phyloP scores from a whole-genome alignment of 2,329 filamentous ascomycete species.

The Sporothrix pallida region DNA sequence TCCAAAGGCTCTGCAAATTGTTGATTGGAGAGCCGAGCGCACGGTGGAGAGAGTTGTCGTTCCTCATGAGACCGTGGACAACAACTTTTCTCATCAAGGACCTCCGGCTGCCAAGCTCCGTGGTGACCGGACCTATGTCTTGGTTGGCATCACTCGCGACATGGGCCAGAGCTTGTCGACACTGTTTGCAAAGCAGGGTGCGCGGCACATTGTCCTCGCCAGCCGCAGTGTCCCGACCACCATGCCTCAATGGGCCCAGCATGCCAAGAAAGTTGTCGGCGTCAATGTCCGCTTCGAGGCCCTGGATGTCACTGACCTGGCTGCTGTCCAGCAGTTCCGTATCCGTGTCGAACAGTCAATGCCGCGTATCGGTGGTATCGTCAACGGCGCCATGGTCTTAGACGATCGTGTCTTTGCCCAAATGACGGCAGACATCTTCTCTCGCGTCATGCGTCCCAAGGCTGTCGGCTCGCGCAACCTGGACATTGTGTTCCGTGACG shows the following conservation, averaged over 20 bases:
- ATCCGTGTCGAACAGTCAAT: constrained; percentile 36
- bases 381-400: constrained; percentile 55
- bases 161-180: constrained; percentile 52
- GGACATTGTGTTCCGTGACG: constrained; percentile 44
- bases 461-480: constrained; percentile 50
- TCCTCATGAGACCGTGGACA: background rate
- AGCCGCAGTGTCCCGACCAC: constrained; percentile 47
- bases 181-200: constrained; percentile 48
- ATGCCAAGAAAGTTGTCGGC: constrained; percentile 40
- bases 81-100: background rate
- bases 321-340: constrained; percentile 43
- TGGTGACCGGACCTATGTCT: constrained; percentile 48
- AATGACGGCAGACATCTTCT: constrained; percentile 48
- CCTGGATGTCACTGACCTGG: constrained; percentile 43
- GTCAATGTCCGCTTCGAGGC: constrained; percentile 40
- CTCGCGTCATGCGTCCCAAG: constrained; percentile 51
- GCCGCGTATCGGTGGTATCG: constrained; percentile 48
- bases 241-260: constrained; percentile 44
- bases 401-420: constrained; percentile 52
- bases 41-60: constrained; percentile 40
- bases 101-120: constrained; percentile 40
- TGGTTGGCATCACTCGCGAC: constrained; percentile 52
- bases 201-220: constrained; percentile 48
- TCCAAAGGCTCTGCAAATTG: constrained; percentile 40
- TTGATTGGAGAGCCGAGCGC: constrained; percentile 51